A percentile compares a stretch with the other conserved stretches of the same genome.
These are phyloP conservation scores for Boletus pseudo-olivaceus DNA, from an alignment of 768 basidiomycete species.

Conservation along the genomic window DNA sequence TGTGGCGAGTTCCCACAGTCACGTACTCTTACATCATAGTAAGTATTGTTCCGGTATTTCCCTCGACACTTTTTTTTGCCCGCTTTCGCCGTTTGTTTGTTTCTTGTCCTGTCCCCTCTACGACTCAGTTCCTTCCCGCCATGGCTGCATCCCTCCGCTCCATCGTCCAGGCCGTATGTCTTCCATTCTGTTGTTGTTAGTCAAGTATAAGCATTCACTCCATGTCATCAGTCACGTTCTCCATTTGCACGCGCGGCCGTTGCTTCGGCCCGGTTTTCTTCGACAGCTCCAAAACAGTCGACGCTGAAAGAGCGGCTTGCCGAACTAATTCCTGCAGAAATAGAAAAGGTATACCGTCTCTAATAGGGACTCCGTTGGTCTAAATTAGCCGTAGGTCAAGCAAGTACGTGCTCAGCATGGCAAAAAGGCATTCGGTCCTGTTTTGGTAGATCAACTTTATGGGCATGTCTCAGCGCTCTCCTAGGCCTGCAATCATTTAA, in stretches of 20 bases:
- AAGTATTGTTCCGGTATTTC: conserved; percentile 22
- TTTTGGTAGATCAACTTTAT: conserved; percentile 87
- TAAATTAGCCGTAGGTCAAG: conserved; percentile 56
- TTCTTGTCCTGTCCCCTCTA: background rate
- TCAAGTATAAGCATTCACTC: background rate
- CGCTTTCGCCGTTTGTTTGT: background rate
- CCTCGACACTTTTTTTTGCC: conserved; percentile 17
- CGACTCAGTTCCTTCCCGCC: conserved; percentile 7
- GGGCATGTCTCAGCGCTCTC: conserved; percentile 46
- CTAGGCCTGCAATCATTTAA: conserved; percentile 5
- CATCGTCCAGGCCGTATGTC: conserved; percentile 33
- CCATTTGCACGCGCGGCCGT: conserved; percentile 41
- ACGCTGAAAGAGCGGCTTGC: conserved; percentile 90
- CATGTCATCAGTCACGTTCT: conserved; percentile 45
- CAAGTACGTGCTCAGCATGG: conserved; percentile 82
- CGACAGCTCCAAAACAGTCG: conserved; percentile 60
- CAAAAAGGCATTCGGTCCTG: conserved; percentile 89
- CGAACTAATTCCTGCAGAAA: conserved; percentile 88
- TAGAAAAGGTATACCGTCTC: conserved; percentile 33
- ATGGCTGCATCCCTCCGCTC: conserved; percentile 46
- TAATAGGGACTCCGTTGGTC: background rate
- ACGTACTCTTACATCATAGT: conserved; percentile 6
- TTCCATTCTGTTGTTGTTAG: conserved; percentile 16
- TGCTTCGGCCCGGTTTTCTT: conserved; percentile 56
- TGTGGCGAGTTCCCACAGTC: background rate